These are phyloP conservation scores for Taphrina confusa DNA, from an alignment of 1,139 yeast genomes.

Conservation along the genomic window DNA sequence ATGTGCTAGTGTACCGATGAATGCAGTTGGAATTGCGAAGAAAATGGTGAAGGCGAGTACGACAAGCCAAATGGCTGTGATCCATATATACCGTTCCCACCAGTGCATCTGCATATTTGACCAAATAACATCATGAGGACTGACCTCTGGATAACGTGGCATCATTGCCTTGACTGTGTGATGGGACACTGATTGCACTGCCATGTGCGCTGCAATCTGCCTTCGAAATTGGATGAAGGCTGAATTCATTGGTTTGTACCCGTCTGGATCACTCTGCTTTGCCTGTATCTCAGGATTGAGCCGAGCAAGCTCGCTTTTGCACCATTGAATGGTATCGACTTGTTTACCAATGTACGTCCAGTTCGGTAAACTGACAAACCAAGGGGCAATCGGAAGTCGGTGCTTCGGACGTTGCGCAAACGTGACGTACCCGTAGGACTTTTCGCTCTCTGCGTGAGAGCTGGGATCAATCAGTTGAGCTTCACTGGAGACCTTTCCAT, in stretches of 20 bases:
- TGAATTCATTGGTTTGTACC: constrained; percentile 60
- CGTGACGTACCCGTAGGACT: constrained; percentile 58
- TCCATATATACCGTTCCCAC: constrained; percentile 75
- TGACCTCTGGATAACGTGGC: constrained; percentile 65
- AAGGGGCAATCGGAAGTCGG: constrained; percentile 53
- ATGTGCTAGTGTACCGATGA: constrained; percentile 90
- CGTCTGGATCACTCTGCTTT: constrained; percentile 45
- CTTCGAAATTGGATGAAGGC: constrained; percentile 84
- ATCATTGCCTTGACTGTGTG: constrained; percentile 64
- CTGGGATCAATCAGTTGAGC: constrained; percentile 31
- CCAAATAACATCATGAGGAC: constrained; percentile 86
- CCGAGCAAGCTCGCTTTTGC: constrained; percentile 65
- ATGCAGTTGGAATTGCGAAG: constrained; percentile 97
- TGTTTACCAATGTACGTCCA: constrained; percentile 66
- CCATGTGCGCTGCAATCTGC: constrained; percentile 84
- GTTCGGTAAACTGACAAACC: constrained; percentile 42
- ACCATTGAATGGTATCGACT: constrained; percentile 78
- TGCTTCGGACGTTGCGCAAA: constrained; percentile 74
- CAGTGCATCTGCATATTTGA: constrained; percentile 75
- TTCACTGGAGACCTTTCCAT: constrained; percentile 54
- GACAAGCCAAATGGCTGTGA: constrained; percentile 54
- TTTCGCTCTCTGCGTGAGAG: not conserved
- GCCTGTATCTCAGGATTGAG: constrained; percentile 60
- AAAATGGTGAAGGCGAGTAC: constrained; percentile 64
- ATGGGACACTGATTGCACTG: constrained; percentile 71